Percentiles rank a stretch among this genome's conserved stretches.
Evolutionary conservation across 2,329 filamentous ascomycete species (phyloP).

Genomic region (Byssochlamys sp.): DNA sequence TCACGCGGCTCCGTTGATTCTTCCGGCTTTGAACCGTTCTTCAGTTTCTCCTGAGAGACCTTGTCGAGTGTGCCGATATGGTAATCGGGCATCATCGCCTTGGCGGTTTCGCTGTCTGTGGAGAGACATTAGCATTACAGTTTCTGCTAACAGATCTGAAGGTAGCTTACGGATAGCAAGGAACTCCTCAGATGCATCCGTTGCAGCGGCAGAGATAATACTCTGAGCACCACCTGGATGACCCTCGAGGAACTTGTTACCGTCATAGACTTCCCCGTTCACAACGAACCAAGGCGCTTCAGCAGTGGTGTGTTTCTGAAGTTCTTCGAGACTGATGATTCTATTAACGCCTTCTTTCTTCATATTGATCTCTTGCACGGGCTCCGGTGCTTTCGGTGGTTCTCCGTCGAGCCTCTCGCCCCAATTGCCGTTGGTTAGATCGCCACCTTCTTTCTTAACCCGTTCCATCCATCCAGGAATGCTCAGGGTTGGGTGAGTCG

Average conservation of each 20-base stretch:
- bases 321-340: conserved; percentile 59
- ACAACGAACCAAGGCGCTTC: conserved; percentile 76
- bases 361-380: conserved; percentile 64
- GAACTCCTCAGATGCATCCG: conserved; percentile 80
- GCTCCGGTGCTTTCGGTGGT: conserved; percentile 35
- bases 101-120: conserved; percentile 83
- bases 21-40: conserved; percentile 35
- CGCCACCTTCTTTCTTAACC: conserved; percentile 71
- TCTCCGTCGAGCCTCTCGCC: conserved; percentile 57
- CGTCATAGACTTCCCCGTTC: conserved; percentile 80
- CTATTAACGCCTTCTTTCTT: conserved; percentile 57
- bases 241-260: conserved; percentile 65
- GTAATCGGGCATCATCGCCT: conserved; percentile 76
- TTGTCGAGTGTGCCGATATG: conserved; percentile 71
- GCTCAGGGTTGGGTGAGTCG: conserved; percentile 67
- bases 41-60: conserved; percentile 47
- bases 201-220: conserved; percentile 70
- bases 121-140: not conserved
- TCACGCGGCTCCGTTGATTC: conserved; percentile 39
- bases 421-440: conserved; percentile 74
- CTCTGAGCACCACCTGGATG: conserved; percentile 82
- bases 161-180: conserved; percentile 69
- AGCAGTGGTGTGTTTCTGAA: conserved; percentile 57
- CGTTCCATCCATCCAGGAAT: conserved; percentile 88
- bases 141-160: not conserved